phyloP scores from a whole-genome alignment of 768 basidiomycete genomes.

The Pisolithus marmoratus region DNA sequence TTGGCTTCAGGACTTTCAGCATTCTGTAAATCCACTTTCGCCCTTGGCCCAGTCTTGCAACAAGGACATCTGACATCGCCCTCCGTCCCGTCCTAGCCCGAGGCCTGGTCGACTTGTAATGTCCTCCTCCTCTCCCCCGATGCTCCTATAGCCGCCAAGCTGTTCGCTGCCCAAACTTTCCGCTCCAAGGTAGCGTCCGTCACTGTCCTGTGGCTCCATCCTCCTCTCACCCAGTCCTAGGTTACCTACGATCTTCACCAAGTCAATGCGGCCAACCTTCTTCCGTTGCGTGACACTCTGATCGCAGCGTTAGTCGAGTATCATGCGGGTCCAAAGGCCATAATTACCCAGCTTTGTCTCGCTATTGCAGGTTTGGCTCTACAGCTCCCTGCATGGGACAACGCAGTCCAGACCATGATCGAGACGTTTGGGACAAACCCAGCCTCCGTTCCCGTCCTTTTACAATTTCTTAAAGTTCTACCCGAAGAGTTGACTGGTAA shows the following conservation, averaged over 20 bases:
- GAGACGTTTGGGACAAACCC: slow-evolving; percentile 83
- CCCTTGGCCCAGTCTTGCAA: slow-evolving; percentile 52
- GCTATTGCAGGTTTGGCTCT: slow-evolving; percentile 87
- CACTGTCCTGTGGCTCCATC: slow-evolving; percentile 4
- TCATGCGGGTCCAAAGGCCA: slow-evolving; percentile 70
- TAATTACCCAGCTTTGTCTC: slow-evolving; percentile 86
- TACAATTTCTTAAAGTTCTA: slow-evolving; percentile 86
- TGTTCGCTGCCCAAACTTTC: slow-evolving; percentile 97
- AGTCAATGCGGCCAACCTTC: slow-evolving; percentile 66
- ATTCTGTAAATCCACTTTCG: slow-evolving; percentile 90
- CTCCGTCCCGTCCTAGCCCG: slow-evolving; percentile 71
- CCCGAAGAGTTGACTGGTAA: slow-evolving; percentile 88
- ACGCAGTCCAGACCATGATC: slow-evolving; percentile 77
- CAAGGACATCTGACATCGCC: slow-evolving; percentile 62
- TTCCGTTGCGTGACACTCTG: slow-evolving; percentile 84
- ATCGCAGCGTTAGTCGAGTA: slow-evolving; percentile 69
- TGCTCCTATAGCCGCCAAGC: slow-evolving; percentile 70
- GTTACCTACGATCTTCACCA: slow-evolving; percentile 93
- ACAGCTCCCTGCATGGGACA: slow-evolving; percentile 81
- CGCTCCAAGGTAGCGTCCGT: slow-evolving; percentile 71
- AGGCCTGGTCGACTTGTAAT: slow-evolving; percentile 96
- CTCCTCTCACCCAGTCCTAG: slow-evolving; percentile 42
- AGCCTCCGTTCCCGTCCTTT: slow-evolving; percentile 70
- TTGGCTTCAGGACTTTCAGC: slow-evolving; percentile 98
- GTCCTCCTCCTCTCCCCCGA: slow-evolving; percentile 79